Percentiles rank a stretch among this genome's conserved stretches.
Conservation (phyloP, 352 stramenopile genomes). For the Globisporangium mamillatum region DNA sequence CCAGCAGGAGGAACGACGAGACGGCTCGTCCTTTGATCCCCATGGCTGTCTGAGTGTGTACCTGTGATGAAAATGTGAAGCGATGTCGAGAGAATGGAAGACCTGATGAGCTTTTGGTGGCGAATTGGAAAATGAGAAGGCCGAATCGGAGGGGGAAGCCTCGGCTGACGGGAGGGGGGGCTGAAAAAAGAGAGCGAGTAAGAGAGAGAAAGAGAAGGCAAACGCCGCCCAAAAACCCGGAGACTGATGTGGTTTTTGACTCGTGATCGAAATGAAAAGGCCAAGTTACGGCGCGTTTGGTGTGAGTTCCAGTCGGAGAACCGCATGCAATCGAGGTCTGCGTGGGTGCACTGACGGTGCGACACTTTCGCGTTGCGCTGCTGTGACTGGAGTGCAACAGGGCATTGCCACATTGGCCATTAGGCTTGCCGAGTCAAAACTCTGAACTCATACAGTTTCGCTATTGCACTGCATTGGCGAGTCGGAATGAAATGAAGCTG, state of each 20-base stretch:
- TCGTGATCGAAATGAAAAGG: conserved; percentile 8
- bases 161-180: background rate
- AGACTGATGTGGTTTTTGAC: background rate
- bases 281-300: background rate
- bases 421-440: background rate
- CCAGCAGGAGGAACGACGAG: conserved; percentile 12
- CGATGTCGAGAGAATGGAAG: background rate
- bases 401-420: background rate
- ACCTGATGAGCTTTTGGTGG: background rate
- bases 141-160: background rate
- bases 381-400: background rate
- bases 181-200: background rate
- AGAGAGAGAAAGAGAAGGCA: background rate
- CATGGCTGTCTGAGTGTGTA: background rate
- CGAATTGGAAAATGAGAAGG: conserved; percentile 7
- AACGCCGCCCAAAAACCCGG: background rate
- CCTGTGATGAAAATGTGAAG: background rate
- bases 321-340: background rate
- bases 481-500: background rate
- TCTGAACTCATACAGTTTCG: background rate
- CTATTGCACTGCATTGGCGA: background rate
- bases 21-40: conserved; percentile 6
- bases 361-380: background rate
- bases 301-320: background rate
- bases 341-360: background rate